A percentile compares a stretch with the other conserved stretches of the same genome.
phyloP scores from a whole-genome alignment of 129 eudicot genomes.

The Smallanthus sonchifolius region DNA sequence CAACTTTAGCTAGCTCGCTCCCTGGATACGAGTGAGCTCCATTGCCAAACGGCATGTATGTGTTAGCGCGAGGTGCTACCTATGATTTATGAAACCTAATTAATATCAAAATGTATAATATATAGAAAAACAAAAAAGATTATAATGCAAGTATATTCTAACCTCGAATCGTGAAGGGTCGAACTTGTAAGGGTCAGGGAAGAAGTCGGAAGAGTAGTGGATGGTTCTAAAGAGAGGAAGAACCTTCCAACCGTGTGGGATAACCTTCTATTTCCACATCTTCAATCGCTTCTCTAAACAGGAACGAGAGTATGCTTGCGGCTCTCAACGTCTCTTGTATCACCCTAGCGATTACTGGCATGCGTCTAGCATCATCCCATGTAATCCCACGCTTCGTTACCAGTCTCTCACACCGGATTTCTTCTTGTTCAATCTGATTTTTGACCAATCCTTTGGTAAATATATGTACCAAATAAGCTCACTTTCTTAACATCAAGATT shows the following conservation, averaged over 20 bases:
- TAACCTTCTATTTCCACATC: slow-evolving; percentile 84
- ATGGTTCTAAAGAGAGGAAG: slow-evolving; percentile 85
- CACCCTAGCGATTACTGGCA: slow-evolving; percentile 63
- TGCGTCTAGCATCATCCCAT: slow-evolving; percentile 72
- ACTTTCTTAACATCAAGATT: neutral
- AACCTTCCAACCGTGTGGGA: slow-evolving; percentile 93
- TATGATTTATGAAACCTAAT: slow-evolving; percentile 15
- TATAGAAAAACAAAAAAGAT: neutral
- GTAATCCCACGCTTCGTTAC: slow-evolving; percentile 45
- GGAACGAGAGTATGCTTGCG: slow-evolving; percentile 71
- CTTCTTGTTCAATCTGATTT: slow-evolving; percentile 71
- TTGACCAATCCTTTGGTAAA: neutral
- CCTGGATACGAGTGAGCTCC: slow-evolving; percentile 91
- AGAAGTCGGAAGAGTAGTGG: slow-evolving; percentile 62
- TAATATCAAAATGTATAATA: neutral
- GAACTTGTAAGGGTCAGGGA: slow-evolving; percentile 70
- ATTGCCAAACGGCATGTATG: slow-evolving; percentile 81
- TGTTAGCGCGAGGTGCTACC: slow-evolving; percentile 69
- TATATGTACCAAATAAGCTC: neutral
- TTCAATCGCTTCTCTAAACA: slow-evolving; percentile 84
- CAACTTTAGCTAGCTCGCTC: slow-evolving; percentile 79
- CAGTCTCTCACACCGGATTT: slow-evolving; percentile 28
- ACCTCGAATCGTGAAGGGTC: slow-evolving; percentile 97
- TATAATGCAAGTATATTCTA: neutral
- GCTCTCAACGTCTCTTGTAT: slow-evolving; percentile 76